These are phyloP conservation scores for Trichoderma arundinaceum DNA, from an alignment of 2,329 filamentous ascomycete genomes.

Conservation along the genomic window DNA sequence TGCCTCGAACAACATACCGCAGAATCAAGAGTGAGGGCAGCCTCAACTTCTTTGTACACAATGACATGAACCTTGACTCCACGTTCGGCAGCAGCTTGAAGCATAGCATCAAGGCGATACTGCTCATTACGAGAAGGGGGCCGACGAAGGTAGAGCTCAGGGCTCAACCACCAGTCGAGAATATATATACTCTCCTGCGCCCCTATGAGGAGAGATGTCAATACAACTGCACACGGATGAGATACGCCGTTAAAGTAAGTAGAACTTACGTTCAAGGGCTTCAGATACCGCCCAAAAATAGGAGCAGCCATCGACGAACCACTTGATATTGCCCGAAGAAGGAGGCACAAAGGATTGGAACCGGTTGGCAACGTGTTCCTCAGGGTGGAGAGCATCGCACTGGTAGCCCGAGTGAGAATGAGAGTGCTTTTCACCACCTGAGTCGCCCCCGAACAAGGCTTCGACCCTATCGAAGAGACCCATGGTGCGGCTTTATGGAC, in stretches of 20 bases:
- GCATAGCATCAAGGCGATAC: constrained; percentile 83
- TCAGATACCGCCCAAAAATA: constrained; percentile 87
- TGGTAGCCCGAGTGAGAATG: constrained; percentile 51
- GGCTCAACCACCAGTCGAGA: constrained; percentile 88
- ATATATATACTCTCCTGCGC: constrained; percentile 83
- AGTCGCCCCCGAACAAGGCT: constrained; percentile 48
- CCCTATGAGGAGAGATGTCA: constrained; percentile 47
- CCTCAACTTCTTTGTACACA: constrained; percentile 89
- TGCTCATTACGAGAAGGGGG: constrained; percentile 81
- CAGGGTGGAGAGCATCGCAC: constrained; percentile 50
- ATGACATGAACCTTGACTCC: constrained; percentile 86
- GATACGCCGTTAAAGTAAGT: not conserved
- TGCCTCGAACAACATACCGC: constrained; percentile 46
- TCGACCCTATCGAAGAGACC: constrained; percentile 53
- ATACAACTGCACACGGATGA: not conserved
- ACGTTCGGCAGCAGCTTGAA: constrained; percentile 79
- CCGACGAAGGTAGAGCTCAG: constrained; percentile 84
- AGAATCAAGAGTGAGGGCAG: constrained; percentile 69
- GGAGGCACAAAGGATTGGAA: constrained; percentile 75
- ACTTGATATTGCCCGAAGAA: constrained; percentile 77
- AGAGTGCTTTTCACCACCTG: constrained; percentile 50
- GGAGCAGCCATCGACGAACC: constrained; percentile 83
- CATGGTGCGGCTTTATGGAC: constrained; percentile 5
- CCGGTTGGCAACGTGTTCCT: constrained; percentile 56
- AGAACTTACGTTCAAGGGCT: constrained; percentile 68